Conservation (phyloP, 2,329 filamentous ascomycete genomes). For the Apiospora aurea region DNA sequence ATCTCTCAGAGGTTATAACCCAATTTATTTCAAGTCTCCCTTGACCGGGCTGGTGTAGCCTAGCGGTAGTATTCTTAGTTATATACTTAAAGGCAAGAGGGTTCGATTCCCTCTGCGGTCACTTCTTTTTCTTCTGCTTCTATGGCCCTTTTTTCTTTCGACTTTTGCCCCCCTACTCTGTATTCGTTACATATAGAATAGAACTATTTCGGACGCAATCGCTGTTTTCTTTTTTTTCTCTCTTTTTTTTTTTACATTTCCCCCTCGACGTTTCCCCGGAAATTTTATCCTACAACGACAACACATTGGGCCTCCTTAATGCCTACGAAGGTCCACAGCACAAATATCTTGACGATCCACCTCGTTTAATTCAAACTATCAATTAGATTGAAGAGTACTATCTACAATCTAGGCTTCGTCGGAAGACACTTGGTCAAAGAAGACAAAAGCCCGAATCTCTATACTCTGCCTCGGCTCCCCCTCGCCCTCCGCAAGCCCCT, state of each 20-base stretch:
- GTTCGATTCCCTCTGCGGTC: slow-evolving; percentile 5
- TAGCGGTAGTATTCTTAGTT: not conserved
- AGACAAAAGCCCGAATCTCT: slow-evolving; percentile 21
- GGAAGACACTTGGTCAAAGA: slow-evolving; percentile 4
- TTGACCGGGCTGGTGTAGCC: not conserved
- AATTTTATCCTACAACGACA: not conserved
- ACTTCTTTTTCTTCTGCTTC: not conserved
- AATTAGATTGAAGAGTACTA: not conserved
- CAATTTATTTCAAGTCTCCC: not conserved
- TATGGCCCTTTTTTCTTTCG: not conserved
- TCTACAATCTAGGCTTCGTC: not conserved
- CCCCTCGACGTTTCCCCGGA: no score
- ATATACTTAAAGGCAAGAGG: slow-evolving; percentile 1
- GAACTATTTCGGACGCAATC: no score
- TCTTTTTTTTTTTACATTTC: no score
- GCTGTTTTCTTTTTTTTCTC: no score
- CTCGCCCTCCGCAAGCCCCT: not conserved
- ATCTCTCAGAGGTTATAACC: not conserved
- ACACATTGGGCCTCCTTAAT: not conserved
- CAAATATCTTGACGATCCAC: not conserved
- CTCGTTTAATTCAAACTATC: not conserved
- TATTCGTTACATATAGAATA: not conserved
- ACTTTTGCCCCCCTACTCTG: not conserved
- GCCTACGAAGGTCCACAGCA: no score
- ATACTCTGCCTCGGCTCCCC: slow-evolving; percentile 21